Base-by-base conservation (phyloP, 1,284 basidiomycete genomes). In the Tilletiopsis washingtonensis region DNA sequence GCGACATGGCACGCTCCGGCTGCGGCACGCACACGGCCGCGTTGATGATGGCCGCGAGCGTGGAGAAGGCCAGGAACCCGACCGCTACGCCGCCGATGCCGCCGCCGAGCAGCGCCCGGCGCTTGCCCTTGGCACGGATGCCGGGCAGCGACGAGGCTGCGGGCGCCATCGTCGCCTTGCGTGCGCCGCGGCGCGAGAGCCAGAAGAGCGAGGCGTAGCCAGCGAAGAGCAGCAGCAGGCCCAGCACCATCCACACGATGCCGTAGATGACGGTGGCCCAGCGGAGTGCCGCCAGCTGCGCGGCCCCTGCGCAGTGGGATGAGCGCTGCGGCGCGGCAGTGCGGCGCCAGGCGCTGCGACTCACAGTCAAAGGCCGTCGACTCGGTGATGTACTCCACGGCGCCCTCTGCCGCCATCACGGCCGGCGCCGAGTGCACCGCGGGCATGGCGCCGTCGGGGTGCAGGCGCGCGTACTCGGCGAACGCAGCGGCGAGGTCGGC, bases 201-300 rank as follows among this genome's bases (percentile, higher is more conserved):
- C 66, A 69, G 42, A 61, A 62, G 53, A 60, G 59, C n/a, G 66
- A 62, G 1, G 60, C 49, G 51, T 56, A 64, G 19, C 66, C 66
- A 40, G 62, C 64, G 45, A 69, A 67, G 45, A 64, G 45, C 15
- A 69, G 41, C 14, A 62, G 39, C 12, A 64, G 42, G 14, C 66
- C 66, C 1, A 47, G 20, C 26, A 47, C 7, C 45, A 69, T 64
- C 57, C 61, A 66, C 9, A 56, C 44, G 47, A 69, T 61, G 48
- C 59, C 54, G 24, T 64, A 57, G 25, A 67, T 21, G 43, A 60
- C 42, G 36, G 48, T 52, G 37, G 56, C 56, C 60, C 60, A 65
- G 24, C 56, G 37, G 5, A 54, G 45, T 6, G 53, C 40, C 21
- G 50, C 49, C 0, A 59, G 26, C 3, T 54, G 45, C 2, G 40